Conservation (phyloP, 208 protist species). For the Acanthamoeba castellanii region DNA sequence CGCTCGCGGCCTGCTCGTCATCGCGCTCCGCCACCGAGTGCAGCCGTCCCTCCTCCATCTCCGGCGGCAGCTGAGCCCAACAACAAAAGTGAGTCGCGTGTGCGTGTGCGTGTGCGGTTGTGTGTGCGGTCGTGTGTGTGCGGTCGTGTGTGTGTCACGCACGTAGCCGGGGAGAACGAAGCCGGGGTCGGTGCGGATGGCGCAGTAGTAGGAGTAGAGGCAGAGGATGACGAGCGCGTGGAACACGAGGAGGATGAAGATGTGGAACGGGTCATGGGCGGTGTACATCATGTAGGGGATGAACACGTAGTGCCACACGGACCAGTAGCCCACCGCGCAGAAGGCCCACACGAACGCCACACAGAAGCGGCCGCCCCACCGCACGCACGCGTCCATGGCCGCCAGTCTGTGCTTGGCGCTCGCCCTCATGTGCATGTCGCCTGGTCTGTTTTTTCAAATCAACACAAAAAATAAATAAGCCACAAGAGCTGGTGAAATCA, state of each 20-base stretch:
- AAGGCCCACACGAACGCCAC: slow-evolving; percentile 32
- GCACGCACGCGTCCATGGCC: neutral
- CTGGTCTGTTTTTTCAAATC: neutral
- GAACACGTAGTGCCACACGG: slow-evolving; percentile 40
- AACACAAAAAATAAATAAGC: no score
- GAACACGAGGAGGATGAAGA: neutral
- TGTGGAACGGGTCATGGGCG: neutral
- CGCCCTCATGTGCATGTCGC: neutral
- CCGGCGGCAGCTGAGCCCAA: neutral
- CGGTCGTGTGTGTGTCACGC: neutral
- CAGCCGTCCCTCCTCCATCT: slow-evolving; percentile 16
- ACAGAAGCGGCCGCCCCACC: neutral
- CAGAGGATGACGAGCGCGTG: neutral
- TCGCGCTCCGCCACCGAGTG: neutral
- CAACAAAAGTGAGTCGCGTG: neutral
- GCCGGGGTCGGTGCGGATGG: slow-evolving; percentile 36
- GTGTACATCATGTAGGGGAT: slow-evolving; percentile 55
- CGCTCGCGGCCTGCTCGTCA: neutral
- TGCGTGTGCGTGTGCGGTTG: no score
- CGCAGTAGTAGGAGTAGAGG: slow-evolving; percentile 31
- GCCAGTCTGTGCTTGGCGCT: neutral
- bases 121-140: no score
- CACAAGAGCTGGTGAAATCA: no score
- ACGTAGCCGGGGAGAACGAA: slow-evolving; percentile 17
- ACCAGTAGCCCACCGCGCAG: slow-evolving; percentile 35